Percentiles rank a stretch among this genome's conserved stretches.
Evolutionary conservation across 768 basidiomycete species (phyloP).

Genomic region (Daedaleopsis nitida): DNA sequence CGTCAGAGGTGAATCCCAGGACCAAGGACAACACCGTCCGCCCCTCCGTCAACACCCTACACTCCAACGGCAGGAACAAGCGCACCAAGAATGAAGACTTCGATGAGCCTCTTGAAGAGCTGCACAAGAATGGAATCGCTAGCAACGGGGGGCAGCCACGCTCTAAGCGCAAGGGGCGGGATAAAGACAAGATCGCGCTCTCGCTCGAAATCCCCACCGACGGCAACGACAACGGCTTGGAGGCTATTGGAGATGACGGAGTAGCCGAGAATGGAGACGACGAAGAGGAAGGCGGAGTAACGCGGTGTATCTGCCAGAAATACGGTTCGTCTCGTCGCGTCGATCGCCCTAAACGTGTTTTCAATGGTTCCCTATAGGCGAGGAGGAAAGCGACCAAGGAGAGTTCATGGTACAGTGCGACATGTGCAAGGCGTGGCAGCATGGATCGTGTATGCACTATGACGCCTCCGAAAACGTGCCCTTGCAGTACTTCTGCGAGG

Average conservation of each 20-base stretch:
- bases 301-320: conserved; percentile 86
- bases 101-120: conserved; percentile 61
- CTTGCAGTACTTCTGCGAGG: conserved; percentile 91
- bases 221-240: conserved; percentile 29
- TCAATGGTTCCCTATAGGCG: conserved; percentile 39
- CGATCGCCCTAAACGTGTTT: conserved; percentile 27
- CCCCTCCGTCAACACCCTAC: conserved; percentile 28
- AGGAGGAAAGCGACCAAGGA: conserved; percentile 75
- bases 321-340: conserved; percentile 53
- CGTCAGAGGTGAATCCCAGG: conserved; percentile 44
- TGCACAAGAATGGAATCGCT: conserved; percentile 44
- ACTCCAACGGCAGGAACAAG: conserved; percentile 45
- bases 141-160: conserved; percentile 41
- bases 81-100: conserved; percentile 74
- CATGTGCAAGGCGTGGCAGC: conserved; percentile 97
- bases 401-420: conserved; percentile 99
- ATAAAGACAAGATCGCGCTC: conserved; percentile 49
- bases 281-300: conserved; percentile 61
- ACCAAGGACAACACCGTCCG: conserved; percentile 28
- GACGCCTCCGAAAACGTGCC: conserved; percentile 73
- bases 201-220: conserved; percentile 31
- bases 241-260: conserved; percentile 39
- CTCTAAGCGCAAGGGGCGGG: conserved; percentile 66
- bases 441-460: conserved; percentile 95
- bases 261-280: conserved; percentile 49